These are phyloP conservation scores for Amyloporia xantha DNA, from an alignment of 768 basidiomycete genomes.

Conservation along the genomic window DNA sequence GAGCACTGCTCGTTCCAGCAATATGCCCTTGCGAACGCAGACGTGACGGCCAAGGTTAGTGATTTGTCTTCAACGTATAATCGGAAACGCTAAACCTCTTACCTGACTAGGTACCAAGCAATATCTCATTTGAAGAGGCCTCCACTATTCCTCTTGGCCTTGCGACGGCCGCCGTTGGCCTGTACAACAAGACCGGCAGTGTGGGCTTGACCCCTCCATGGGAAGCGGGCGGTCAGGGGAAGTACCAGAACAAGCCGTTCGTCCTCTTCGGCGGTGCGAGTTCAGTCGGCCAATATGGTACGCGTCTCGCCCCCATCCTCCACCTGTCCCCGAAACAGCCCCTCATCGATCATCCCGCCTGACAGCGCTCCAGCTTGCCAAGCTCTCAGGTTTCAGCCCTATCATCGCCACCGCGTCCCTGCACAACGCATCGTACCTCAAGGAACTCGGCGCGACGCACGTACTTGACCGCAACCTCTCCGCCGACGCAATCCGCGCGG, in stretches of 20 bases:
- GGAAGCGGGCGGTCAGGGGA: conserved; percentile 19
- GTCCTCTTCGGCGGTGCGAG: conserved; percentile 22
- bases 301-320: too few relatives aligned
- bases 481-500: too few relatives aligned
- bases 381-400: too few relatives aligned
- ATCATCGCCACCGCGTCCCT: too few relatives aligned
- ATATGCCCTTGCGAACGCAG: conserved; percentile 20
- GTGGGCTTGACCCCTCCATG: conserved; percentile 24
- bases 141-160: conserved; percentile 33
- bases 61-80: conserved; percentile 13
- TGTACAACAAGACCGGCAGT: conserved; percentile 17
- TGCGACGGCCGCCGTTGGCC: conserved; percentile 19
- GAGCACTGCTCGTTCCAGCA: conserved; percentile 18
- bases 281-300: too few relatives aligned
- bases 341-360: too few relatives aligned
- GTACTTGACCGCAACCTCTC: too few relatives aligned
- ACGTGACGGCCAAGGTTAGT: conserved; percentile 19
- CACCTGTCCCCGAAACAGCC: too few relatives aligned
- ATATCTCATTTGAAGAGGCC: conserved; percentile 33
- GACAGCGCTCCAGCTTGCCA: too few relatives aligned
- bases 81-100: background rate
- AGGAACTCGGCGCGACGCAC: too few relatives aligned
- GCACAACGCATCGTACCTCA: too few relatives aligned
- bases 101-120: conserved; percentile 26
- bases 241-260: conserved; percentile 27